Evolutionary conservation across 768 basidiomycete species (phyloP).

Genomic region (Lentinula raphanica): DNA sequence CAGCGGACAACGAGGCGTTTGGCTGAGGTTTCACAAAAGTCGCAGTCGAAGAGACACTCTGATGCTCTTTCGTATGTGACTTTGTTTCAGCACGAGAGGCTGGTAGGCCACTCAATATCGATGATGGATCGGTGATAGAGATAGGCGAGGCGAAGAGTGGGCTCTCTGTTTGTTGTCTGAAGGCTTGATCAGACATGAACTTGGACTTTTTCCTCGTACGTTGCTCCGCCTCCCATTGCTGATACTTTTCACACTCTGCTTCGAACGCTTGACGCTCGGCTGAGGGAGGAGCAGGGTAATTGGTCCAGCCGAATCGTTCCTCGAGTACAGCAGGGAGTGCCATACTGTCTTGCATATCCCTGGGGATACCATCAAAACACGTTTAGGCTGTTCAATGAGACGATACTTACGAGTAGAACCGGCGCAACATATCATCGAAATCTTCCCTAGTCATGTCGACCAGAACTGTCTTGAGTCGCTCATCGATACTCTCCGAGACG

Average conservation of each 20-base stretch:
- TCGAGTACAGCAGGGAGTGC: slow-evolving; percentile 38
- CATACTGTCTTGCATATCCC: slow-evolving; percentile 64
- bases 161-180: background rate
- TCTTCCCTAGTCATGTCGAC: slow-evolving; percentile 51
- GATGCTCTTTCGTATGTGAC: background rate
- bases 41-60: background rate
- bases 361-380: slow-evolving; percentile 20
- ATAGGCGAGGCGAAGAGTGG: background rate
- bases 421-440: slow-evolving; percentile 51
- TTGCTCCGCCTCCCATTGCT: slow-evolving; percentile 38
- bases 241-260: slow-evolving; percentile 53
- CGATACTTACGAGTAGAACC: slow-evolving; percentile 56
- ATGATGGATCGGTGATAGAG: background rate
- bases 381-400: background rate
- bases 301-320: slow-evolving; percentile 46
- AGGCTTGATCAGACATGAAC: background rate
- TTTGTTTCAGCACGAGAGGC: background rate
- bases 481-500: background rate
- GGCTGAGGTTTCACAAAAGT: background rate
- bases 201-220: slow-evolving; percentile 12
- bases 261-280: slow-evolving; percentile 53
- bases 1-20: too few species aligned
- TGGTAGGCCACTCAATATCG: background rate
- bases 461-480: slow-evolving; percentile 29
- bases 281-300: slow-evolving; percentile 34